Evolutionary conservation across 2,329 filamentous ascomycete genomes (phyloP).

Genomic region (Sclerotinia spermophila): DNA sequence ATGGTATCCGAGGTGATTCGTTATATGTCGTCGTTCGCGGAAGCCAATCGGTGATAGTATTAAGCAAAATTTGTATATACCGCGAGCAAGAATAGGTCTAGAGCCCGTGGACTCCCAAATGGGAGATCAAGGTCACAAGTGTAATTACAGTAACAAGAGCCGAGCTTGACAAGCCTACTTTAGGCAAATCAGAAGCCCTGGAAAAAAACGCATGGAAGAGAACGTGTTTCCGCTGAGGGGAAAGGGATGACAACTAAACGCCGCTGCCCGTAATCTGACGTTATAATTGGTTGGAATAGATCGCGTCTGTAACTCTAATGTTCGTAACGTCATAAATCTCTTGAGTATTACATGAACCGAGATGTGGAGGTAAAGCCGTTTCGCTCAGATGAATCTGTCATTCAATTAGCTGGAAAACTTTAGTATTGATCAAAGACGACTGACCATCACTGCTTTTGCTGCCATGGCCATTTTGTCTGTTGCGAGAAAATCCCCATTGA

Average conservation of each 20-base stretch:
- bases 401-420: constrained; percentile 32
- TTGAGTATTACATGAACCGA: constrained; percentile 21
- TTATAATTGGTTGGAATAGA: constrained; percentile 24
- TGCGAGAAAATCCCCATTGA: constrained; percentile 59
- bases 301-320: constrained; percentile 26
- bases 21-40: constrained; percentile 29
- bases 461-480: constrained; percentile 57
- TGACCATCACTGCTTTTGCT: constrained; percentile 57
- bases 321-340: constrained; percentile 33
- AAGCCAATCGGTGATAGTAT: constrained; percentile 20
- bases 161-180: neutral
- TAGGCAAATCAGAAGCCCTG: neutral
- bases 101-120: constrained; percentile 8
- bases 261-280: constrained; percentile 22
- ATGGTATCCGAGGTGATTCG: constrained; percentile 34
- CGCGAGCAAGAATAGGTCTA: constrained; percentile 8
- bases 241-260: constrained; percentile 22
- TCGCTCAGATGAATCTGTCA: constrained; percentile 36
- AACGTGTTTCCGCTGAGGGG: neutral
- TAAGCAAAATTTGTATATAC: constrained; percentile 19
- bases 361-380: constrained; percentile 25
- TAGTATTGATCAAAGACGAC: constrained; percentile 34
- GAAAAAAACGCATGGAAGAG: constrained; percentile 1
- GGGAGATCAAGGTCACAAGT: constrained; percentile 8
- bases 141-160: constrained; percentile 19